phyloP scores from a whole-genome alignment of 306 rosid species.

The Prunus kanzakura region DNA sequence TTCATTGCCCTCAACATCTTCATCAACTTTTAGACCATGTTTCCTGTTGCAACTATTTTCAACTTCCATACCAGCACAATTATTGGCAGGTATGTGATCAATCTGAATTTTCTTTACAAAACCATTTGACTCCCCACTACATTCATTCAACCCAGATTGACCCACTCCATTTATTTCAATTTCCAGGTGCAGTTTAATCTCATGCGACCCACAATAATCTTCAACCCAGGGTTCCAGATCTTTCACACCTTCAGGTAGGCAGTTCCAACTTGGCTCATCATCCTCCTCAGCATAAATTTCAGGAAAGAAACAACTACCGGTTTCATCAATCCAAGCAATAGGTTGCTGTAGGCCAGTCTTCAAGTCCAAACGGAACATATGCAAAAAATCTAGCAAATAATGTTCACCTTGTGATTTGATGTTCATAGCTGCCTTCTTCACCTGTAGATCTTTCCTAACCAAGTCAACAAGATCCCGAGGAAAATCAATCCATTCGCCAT shows the following conservation, averaged over 20 bases:
- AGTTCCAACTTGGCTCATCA: constrained; percentile 24
- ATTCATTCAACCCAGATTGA: constrained; percentile 48
- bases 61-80: constrained; percentile 38
- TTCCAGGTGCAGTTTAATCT: constrained; percentile 71
- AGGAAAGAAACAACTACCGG: constrained; percentile 82
- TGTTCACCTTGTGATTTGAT: constrained; percentile 53
- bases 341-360: constrained; percentile 60
- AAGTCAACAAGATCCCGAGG: constrained; percentile 55
- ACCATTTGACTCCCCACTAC: constrained; percentile 80
- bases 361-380: constrained; percentile 71
- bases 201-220: constrained; percentile 43
- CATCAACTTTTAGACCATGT: constrained; percentile 33
- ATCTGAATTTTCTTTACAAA: constrained; percentile 36
- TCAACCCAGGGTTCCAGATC: constrained; percentile 25
- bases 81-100: constrained; percentile 36
- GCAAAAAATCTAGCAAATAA: constrained; percentile 74
- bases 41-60: constrained; percentile 57
- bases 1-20: constrained; percentile 31
- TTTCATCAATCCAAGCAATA: constrained; percentile 91
- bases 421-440: constrained; percentile 62
- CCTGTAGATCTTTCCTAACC: constrained; percentile 56
- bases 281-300: constrained; percentile 47
- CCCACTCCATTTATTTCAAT: constrained; percentile 63
- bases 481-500: constrained; percentile 70
- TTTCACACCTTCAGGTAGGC: constrained; percentile 23